These are phyloP conservation scores for Cyclotella distinguenda DNA, from an alignment of 108 stramenopile genomes.

Conservation along the genomic window DNA sequence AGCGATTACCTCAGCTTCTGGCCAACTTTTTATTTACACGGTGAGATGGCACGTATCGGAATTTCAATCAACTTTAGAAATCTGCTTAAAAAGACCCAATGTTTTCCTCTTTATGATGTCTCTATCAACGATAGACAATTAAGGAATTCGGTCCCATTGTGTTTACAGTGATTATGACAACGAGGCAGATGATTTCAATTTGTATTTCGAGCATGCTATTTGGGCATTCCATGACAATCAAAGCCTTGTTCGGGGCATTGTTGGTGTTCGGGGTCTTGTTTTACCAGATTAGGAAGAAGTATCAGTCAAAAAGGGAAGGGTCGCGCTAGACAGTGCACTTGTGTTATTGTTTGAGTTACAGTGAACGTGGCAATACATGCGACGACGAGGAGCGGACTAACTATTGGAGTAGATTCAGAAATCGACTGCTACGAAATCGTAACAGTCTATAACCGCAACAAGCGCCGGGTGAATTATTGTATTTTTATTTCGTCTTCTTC, in stretches of 20 bases:
- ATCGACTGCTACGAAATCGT: too few relatives aligned
- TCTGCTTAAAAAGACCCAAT: too few relatives aligned
- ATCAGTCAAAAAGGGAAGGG: conserved; percentile 50
- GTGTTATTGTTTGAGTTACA: neutral
- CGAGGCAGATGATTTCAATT: conserved; percentile 95
- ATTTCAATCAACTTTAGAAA: too few relatives aligned
- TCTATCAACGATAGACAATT: too few relatives aligned
- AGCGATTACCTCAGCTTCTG: conserved; percentile 92
- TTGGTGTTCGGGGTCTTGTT: conserved; percentile 94
- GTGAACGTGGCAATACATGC: neutral
- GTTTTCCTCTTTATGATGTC: too few relatives aligned
- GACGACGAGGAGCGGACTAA: neutral
- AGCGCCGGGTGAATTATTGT: neutral
- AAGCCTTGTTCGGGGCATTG: conserved; percentile 76
- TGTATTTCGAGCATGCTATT: conserved; percentile 91
- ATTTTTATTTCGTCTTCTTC: conserved; percentile 37
- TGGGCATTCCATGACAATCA: conserved; percentile 78
- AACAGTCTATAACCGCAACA: neutral
- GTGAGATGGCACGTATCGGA: too few relatives aligned
- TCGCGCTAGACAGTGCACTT: neutral
- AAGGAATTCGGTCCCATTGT: conserved; percentile 88
- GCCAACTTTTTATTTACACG: conserved; percentile 92
- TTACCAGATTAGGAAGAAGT: conserved; percentile 89
- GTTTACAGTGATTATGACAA: conserved; percentile 97
- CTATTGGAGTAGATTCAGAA: neutral